Conservation (phyloP, 2,329 filamentous ascomycete species). For the Fusarium phyllophilum region DNA sequence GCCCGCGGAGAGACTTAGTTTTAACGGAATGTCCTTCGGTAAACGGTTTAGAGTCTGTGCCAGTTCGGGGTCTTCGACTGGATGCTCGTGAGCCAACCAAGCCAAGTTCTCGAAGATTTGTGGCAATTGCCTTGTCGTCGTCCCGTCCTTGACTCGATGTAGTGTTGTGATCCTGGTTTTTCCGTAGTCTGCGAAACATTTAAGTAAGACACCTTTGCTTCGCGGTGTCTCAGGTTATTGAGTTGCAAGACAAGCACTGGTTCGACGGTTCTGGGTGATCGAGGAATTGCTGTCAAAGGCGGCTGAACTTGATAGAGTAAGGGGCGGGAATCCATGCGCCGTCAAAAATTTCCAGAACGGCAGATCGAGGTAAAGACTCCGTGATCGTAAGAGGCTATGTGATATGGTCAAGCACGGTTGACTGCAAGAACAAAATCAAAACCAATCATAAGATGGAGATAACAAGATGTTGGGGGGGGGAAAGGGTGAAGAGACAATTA, state of each 20-base stretch:
- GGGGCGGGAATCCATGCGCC: constrained; percentile 32
- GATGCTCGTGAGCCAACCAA: constrained; percentile 42
- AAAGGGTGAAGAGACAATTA: constrained; percentile 25
- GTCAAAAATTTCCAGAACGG: constrained; percentile 10
- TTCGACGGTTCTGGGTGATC: background rate
- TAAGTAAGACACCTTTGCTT: constrained; percentile 41
- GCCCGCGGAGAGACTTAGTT: constrained; percentile 42
- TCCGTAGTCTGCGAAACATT: constrained; percentile 53
- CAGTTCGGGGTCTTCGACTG: constrained; percentile 42
- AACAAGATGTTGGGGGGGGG: constrained; percentile 19
- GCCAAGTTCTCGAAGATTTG: constrained; percentile 45
- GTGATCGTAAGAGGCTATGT: constrained; percentile 11
- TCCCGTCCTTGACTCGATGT: constrained; percentile 30
- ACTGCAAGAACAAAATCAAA: constrained; percentile 14
- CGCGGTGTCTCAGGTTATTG: constrained; percentile 14
- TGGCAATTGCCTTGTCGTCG: constrained; percentile 38
- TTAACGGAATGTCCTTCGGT: constrained; percentile 46
- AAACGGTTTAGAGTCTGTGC: constrained; percentile 40
- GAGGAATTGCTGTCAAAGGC: constrained; percentile 11
- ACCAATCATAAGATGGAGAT: constrained; percentile 12
- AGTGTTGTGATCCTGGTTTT: constrained; percentile 44
- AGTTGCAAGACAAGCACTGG: constrained; percentile 5
- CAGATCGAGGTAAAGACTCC: constrained; percentile 7
- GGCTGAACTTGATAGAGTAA: constrained; percentile 31
- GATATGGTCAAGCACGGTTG: constrained; percentile 21